Base-by-base conservation (phyloP, 345 rosid genomes). In the Citrus trifoliata region DNA sequence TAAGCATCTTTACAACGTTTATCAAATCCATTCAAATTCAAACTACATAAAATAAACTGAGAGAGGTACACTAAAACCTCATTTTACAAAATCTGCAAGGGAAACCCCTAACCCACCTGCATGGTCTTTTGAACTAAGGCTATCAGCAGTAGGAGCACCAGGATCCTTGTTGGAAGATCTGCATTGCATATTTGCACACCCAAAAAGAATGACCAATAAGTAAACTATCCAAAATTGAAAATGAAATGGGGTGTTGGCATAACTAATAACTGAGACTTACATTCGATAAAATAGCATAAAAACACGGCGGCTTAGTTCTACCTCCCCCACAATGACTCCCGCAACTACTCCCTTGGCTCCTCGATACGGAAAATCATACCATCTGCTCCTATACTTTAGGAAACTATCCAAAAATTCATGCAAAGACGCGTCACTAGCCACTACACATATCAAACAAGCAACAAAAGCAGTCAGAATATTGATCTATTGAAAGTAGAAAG, bases 341-440 rank as follows among this genome's bases (percentile, higher is more conserved):
- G 99, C 98, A 67, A 92, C 91, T 6, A 89, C 88, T 59, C 94
- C 94, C 82, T 93, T 96, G 79, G 86, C 92, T 76, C 97, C 93
- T 74, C 89, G 99, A 80, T 90, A 87, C 38, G 97, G 97, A 63
- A 94, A 94, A 88, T 96, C 99, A 77, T 91, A 96, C 99, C 99
- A 96, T 75, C 98, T 93, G 86, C 90, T 89, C 81, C 97, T 89
- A 87, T 83, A 94, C 35, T 91, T 87, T 55, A 95, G 78, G 87
- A 95, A 95, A 86, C 91, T 88, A 82, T 91, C 95, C 85, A 95
- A 81, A 86, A 92, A 92, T 73, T 82, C 88, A 62, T 84, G 97
- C 90, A 95, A 88, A 5, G 97, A 93, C 71, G 82, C 76, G 78
- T 95, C 97, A 67, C 85, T 73, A 53, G 98, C 97, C 88, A 93